Evolutionary conservation across 2,329 filamentous ascomycete genomes (phyloP), one percentile per base, ranked within the genome.

Genomic region (Didymella pinodella): DNA sequence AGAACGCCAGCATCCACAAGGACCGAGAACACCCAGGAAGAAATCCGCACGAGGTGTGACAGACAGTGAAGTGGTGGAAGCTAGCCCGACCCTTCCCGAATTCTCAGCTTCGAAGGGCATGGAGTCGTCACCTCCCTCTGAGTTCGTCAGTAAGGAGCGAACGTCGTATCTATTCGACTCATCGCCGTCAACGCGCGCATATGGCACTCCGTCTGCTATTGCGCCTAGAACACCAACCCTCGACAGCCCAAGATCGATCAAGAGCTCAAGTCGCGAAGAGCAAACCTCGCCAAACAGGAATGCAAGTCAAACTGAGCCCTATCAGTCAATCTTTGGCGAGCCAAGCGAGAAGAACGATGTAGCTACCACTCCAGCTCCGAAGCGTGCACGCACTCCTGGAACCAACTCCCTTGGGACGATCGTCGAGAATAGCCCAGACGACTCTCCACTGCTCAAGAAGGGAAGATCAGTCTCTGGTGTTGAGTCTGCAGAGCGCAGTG

Each of bases 391-490:
- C 54, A 72, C 74, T 22, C 69, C 72, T 16, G 75, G 70, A 49
- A 69, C 61, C 32, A 58, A 62, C 28, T 72, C 74, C 25, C 81
- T 87, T 8, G 79, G 82, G 20, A 78, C 83, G 1, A 86, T 87
- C 63, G 78, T 78, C 31, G 85, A 87, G 69, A 79, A 78, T 55
- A 77, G 74, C 50, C 79, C 81, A 44, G 79, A 80, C 54, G 75
- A 79, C 45, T 76, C 75, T 43, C 67, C 72, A 8, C 65, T 78
- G 31, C 69, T 71, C 60, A 80, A 80, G 68, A 76, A 79, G 65
- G 78, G 77, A 52, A 80, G 79, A 14, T 71, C 76, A 7, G 63
- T 75, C 20, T 74, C 76, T 18, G 80, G 82, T 58, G 67, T 80
- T 44, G 80, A 79, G 16, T 74, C 76, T 12, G 77, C 77, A 34